Evolutionary conservation across 495 filamentous ascomycete species (phyloP), one percentile per base, ranked within the genome.

Genomic region (Penicillium cosmopolitanum): DNA sequence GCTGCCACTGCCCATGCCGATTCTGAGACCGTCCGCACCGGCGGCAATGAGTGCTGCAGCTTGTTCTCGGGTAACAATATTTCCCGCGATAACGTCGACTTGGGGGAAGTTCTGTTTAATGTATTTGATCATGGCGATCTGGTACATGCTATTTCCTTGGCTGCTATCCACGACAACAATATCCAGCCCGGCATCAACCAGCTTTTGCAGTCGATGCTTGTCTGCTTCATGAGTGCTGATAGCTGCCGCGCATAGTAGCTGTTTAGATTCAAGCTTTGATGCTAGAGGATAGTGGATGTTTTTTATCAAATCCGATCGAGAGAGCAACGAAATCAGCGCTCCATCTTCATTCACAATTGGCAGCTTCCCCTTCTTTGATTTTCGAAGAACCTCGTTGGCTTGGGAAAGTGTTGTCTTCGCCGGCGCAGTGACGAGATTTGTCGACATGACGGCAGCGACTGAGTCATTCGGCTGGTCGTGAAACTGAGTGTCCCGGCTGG

Each of bases 321-420:
- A 97, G 63, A 99, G 91, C 71, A 99, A 88, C 31, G 95, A 95
- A 40, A 96, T 87, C 16, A 98, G 85, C 77, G 96, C 95, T 59
- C 88, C 89, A 31, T 88, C 77, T 38, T 84, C 74, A 73, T 99
- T 95, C 31, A 99, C 88, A 62, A 98, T 97, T 42, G 96, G 95
- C 44, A 99, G 87, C 80, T 98, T 99, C 77, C 95, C 95, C 81
- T 98, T 99, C 87, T 97, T 97, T 23, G 96, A 98, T 70, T 87
- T 85, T 66, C 90, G 88, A 23, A 99, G 89, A 66, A 98, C 94
- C 48, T 85, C 85, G 75, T 99, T 99, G 62, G 95, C 96, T 75
- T 96, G 91, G 51, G 83, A 67, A 16, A 99, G 84, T 44, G 85
- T 91, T 53, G 96, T 93, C 43, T 93, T 95, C 55, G 87, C 80